These are phyloP conservation scores for Trichomonascus vanleenenianus DNA, from an alignment of 805 yeast species.

Conservation along the genomic window DNA sequence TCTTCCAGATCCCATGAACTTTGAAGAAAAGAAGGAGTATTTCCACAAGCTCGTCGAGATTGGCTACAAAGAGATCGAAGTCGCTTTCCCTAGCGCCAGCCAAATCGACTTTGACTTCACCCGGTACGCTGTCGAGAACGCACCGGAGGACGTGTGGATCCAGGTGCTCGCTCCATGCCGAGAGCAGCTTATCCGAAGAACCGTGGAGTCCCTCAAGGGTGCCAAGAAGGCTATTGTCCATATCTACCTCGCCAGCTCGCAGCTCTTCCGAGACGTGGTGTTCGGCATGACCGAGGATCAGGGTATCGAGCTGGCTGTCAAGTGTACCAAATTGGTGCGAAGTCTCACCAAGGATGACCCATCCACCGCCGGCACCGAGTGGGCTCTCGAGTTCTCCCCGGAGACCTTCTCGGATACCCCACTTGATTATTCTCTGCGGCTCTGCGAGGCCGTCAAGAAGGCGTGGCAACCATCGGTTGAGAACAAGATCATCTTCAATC, in stretches of 20 bases:
- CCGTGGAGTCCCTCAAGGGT: slow-evolving; percentile 64
- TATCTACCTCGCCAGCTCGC: slow-evolving; percentile 69
- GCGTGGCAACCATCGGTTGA: slow-evolving; percentile 67
- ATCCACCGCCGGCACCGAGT: slow-evolving; percentile 42
- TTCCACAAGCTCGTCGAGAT: slow-evolving; percentile 59
- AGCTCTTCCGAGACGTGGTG: slow-evolving; percentile 63
- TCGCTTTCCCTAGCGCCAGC: slow-evolving; percentile 74
- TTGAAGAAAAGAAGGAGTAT: slow-evolving; percentile 65
- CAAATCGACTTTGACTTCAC: slow-evolving; percentile 79
- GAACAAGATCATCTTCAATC: slow-evolving; percentile 66
- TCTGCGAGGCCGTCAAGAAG: slow-evolving; percentile 66
- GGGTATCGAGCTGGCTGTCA: slow-evolving; percentile 52
- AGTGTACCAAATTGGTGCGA: slow-evolving; percentile 54
- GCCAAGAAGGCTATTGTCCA: slow-evolving; percentile 73
- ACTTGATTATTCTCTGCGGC: slow-evolving; percentile 51
- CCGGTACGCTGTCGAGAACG: slow-evolving; percentile 60
- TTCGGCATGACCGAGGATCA: slow-evolving; percentile 54
- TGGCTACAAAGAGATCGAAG: slow-evolving; percentile 80
- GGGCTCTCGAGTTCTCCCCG: slow-evolving; percentile 76
- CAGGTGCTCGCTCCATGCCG: slow-evolving; percentile 75
- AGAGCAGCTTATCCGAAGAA: slow-evolving; percentile 61
- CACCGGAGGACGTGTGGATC: slow-evolving; percentile 69
- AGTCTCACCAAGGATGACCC: slow-evolving; percentile 65
- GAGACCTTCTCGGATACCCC: slow-evolving; percentile 71
- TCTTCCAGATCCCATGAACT: slow-evolving; percentile 80